phyloP scores from a whole-genome alignment of 78 protist species.

The Planoprotostelium fungivorum region DNA sequence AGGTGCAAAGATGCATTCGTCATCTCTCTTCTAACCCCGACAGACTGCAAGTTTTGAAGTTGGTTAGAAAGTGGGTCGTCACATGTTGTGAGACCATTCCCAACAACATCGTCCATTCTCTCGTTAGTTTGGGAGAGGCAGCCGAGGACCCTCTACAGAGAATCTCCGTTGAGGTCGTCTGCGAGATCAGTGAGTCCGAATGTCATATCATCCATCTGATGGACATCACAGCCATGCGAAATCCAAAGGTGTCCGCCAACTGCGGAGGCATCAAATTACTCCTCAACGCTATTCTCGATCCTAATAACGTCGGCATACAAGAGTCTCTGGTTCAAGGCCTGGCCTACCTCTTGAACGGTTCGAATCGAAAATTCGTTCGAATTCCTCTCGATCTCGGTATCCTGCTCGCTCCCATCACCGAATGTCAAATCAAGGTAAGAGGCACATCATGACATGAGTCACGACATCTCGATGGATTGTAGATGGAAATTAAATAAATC shows the following conservation, averaged over 20 bases:
- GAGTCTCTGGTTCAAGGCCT: conserved; percentile 40
- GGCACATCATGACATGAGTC: background rate
- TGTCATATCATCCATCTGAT: background rate
- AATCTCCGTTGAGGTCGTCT: background rate
- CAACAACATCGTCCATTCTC: background rate
- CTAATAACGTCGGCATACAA: conserved; percentile 54
- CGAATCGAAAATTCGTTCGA: background rate
- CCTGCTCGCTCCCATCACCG: background rate
- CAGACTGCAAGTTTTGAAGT: background rate
- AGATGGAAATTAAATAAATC: no score
- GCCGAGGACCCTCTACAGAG: background rate
- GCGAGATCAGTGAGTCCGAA: background rate
- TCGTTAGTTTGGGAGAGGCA: background rate
- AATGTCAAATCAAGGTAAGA: background rate
- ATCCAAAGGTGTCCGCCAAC: conserved; percentile 40
- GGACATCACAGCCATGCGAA: conserved; percentile 17
- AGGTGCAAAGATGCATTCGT: background rate
- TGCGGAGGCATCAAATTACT: conserved; percentile 40
- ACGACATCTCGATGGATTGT: no score
- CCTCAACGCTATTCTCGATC: conserved; percentile 35
- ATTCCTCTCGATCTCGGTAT: background rate
- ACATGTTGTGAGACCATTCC: background rate
- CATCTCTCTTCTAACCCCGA: background rate
- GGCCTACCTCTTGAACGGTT: conserved; percentile 22
- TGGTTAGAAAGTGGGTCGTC: background rate